Percentiles rank a stretch among this genome's conserved stretches.
These are phyloP conservation scores for Phytophthora macrochlamydospora DNA, from an alignment of 352 stramenopile species.

Conservation along the genomic window DNA sequence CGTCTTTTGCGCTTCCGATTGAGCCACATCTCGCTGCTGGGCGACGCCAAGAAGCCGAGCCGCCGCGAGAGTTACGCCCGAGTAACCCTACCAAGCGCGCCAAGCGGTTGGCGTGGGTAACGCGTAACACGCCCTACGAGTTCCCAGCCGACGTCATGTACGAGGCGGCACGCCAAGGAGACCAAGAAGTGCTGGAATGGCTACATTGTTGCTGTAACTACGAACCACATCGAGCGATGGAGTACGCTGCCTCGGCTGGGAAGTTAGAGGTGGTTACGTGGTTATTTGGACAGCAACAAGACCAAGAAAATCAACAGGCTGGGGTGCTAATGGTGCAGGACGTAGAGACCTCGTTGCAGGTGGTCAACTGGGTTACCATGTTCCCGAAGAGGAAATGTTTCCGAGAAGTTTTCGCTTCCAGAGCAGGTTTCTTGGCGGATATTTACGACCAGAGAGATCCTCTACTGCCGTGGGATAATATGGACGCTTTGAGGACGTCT, in stretches of 20 bases:
- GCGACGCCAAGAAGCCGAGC: conserved; percentile 5
- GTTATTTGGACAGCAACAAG: conserved; percentile 27
- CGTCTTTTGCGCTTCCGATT: conserved; percentile 37
- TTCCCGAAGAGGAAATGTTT: conserved; percentile 33
- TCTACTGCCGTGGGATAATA: conserved; percentile 28
- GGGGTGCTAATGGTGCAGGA: conserved; percentile 36
- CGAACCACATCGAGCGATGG: conserved; percentile 46
- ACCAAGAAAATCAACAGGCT: conserved; percentile 4
- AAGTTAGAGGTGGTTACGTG: conserved; percentile 44
- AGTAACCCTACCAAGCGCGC: not conserved
- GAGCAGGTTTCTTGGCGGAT: conserved; percentile 28
- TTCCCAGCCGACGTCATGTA: conserved; percentile 48
- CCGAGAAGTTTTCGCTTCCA: conserved; percentile 40
- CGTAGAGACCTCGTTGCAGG: conserved; percentile 26
- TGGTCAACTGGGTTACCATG: conserved; percentile 45
- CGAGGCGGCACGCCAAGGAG: conserved; percentile 40
- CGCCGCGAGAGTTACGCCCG: not conserved
- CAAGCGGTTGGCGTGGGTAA: conserved; percentile 34
- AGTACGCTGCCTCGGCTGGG: conserved; percentile 36
- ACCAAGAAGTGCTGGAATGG: conserved; percentile 44
- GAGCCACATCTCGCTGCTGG: conserved; percentile 18
- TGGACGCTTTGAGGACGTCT: conserved; percentile 3
- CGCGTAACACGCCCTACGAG: conserved; percentile 36
- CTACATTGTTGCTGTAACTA: conserved; percentile 44
- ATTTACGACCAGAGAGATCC: conserved; percentile 43